Conservation (phyloP, 441 rosid species). For the Euphorbia celastroides region DNA sequence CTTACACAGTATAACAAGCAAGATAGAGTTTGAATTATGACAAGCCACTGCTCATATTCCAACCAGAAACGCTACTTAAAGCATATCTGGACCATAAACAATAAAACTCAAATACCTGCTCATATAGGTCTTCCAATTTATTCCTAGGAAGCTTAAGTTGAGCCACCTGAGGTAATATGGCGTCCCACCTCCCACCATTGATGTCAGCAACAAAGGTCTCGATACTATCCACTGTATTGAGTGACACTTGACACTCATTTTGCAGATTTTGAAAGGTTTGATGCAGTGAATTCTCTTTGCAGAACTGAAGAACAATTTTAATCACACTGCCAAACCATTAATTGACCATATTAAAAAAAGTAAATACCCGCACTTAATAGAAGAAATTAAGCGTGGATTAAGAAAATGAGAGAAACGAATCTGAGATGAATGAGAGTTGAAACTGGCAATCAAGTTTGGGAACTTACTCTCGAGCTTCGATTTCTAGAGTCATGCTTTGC, state of each 20-base stretch:
- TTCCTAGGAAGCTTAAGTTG: constrained; percentile 96
- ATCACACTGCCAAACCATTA: constrained; percentile 56
- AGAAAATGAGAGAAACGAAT: not conserved
- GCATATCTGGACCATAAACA: not conserved
- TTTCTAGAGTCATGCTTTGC: constrained; percentile 62
- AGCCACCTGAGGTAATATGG: constrained; percentile 87
- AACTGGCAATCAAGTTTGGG: not conserved
- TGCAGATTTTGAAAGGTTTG: constrained; percentile 94
- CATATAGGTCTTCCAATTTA: constrained; percentile 87
- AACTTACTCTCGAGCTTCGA: constrained; percentile 93
- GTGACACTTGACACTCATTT: constrained; percentile 91
- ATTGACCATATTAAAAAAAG: not conserved
- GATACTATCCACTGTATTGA: constrained; percentile 90
- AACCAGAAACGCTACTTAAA: not conserved
- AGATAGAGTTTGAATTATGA: not conserved
- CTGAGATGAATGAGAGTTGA: not conserved
- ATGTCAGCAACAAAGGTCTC: constrained; percentile 92
- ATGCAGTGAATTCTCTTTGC: constrained; percentile 93
- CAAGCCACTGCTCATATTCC: not conserved
- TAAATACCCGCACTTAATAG: not conserved
- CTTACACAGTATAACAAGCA: not conserved
- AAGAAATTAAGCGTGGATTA: constrained; percentile 1
- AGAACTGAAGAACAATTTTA: constrained; percentile 92
- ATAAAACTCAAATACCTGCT: constrained; percentile 49
- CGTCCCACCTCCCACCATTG: constrained; percentile 93